Conservation (phyloP, 192 early-diverging fungal species). For the Coemansia sp. region DNA sequence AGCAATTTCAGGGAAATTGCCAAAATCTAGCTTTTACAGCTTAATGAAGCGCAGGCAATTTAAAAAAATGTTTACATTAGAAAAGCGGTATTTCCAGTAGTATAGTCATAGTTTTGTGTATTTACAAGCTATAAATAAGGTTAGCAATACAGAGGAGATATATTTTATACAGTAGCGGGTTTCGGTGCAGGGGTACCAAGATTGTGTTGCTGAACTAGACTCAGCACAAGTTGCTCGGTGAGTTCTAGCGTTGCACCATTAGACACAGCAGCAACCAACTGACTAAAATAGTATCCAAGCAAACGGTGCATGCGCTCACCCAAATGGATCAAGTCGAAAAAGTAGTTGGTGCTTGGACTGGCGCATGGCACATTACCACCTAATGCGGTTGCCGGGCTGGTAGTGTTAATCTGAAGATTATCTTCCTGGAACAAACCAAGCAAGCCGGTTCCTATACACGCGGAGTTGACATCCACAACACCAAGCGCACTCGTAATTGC, state of each 20-base stretch:
- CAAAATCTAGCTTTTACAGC: no score
- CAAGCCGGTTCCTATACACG: neutral
- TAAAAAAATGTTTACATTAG: no score
- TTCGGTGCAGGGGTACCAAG: neutral
- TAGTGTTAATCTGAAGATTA: neutral
- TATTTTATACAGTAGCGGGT: neutral
- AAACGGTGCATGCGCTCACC: slow-evolving; percentile 33
- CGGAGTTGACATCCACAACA: neutral
- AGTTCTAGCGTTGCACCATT: slow-evolving; percentile 3
- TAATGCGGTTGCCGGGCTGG: neutral
- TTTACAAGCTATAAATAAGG: neutral
- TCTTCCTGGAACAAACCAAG: neutral
- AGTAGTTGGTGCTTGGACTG: slow-evolving; percentile 30
- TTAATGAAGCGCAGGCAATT: no score
- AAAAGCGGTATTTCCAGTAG: neutral
- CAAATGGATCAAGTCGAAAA: slow-evolving; percentile 32
- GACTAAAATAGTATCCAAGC: slow-evolving; percentile 23
- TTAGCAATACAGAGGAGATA: no score
- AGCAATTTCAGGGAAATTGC: no score
- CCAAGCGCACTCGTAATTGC: slow-evolving; percentile 1
- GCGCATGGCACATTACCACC: slow-evolving; percentile 9
- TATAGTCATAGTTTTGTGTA: neutral
- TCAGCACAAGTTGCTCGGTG: slow-evolving; percentile 2
- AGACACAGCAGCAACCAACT: slow-evolving; percentile 2
- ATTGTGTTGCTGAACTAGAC: neutral